These are phyloP conservation scores for Camptophora hylomeconis DNA, from an alignment of 2,329 filamentous ascomycete genomes.

Conservation along the genomic window DNA sequence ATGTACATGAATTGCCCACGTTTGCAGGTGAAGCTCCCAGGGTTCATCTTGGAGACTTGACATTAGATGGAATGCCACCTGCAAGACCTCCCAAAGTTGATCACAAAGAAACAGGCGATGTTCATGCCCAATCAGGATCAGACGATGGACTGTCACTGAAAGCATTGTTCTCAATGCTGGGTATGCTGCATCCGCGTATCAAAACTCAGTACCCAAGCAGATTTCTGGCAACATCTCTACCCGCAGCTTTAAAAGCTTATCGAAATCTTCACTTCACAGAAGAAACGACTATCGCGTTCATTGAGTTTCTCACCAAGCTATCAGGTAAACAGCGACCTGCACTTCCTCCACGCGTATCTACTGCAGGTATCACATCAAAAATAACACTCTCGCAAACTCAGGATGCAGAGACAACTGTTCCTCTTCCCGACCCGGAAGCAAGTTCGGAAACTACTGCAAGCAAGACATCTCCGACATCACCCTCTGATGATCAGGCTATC, in stretches of 20 bases:
- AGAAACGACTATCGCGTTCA: constrained; percentile 43
- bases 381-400: constrained; percentile 20
- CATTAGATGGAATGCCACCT: constrained; percentile 15
- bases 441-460: constrained; percentile 32
- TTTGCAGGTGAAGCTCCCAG: constrained; percentile 18
- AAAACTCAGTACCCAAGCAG: constrained; percentile 52
- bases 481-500: constrained; percentile 37
- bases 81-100: constrained; percentile 1
- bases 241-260: constrained; percentile 48
- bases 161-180: constrained; percentile 38
- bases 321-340: constrained; percentile 45
- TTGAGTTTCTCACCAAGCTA: constrained; percentile 45
- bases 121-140: constrained; percentile 14
- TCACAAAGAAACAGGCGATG: constrained; percentile 5
- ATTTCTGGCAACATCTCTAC: constrained; percentile 50
- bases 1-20: constrained; percentile 11
- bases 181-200: constrained; percentile 46
- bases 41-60: constrained; percentile 17
- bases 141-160: constrained; percentile 32
- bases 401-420: constrained; percentile 19
- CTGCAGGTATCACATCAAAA: constrained; percentile 31
- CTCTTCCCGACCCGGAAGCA: constrained; percentile 45
- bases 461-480: constrained; percentile 20
- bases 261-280: constrained; percentile 39
- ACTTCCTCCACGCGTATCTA: constrained; percentile 45